These are phyloP conservation scores for Aspergillus taichungensis DNA, from an alignment of 495 filamentous ascomycete genomes.

Conservation along the genomic window DNA sequence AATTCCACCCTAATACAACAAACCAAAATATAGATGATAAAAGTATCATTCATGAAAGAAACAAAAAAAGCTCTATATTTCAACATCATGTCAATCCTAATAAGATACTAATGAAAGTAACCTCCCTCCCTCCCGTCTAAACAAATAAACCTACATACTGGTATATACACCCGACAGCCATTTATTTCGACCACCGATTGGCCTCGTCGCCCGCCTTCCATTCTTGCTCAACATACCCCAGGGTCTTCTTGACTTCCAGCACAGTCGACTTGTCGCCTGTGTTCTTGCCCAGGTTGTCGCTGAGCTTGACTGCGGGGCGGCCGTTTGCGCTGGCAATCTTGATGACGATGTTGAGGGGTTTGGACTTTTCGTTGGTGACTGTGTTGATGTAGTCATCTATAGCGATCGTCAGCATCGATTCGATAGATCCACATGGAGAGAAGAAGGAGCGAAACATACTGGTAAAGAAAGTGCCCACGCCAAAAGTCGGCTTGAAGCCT, in stretches of 20 bases:
- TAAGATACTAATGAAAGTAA: too few relatives aligned
- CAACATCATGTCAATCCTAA: too few relatives aligned
- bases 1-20: too few relatives aligned
- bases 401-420: neutral
- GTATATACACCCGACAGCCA: neutral
- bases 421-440: neutral
- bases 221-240: slow-evolving; percentile 77
- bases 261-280: slow-evolving; percentile 78
- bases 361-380: slow-evolving; percentile 67
- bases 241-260: slow-evolving; percentile 66
- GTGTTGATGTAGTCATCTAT: slow-evolving; percentile 69
- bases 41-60: too few relatives aligned
- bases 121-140: too few relatives aligned
- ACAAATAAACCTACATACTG: too few relatives aligned
- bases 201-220: slow-evolving; percentile 83
- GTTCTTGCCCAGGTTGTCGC: slow-evolving; percentile 94
- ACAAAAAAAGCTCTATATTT: too few relatives aligned
- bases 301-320: slow-evolving; percentile 85
- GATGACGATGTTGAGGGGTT: slow-evolving; percentile 96
- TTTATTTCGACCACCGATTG: slow-evolving; percentile 58
- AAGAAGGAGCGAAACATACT: slow-evolving; percentile 38
- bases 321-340: slow-evolving; percentile 82
- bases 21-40: too few relatives aligned
- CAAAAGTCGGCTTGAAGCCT: slow-evolving; percentile 78
- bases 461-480: slow-evolving; percentile 90